Evolutionary conservation across 768 basidiomycete species (phyloP).

Genomic region (Amanita pseudoporphyria): DNA sequence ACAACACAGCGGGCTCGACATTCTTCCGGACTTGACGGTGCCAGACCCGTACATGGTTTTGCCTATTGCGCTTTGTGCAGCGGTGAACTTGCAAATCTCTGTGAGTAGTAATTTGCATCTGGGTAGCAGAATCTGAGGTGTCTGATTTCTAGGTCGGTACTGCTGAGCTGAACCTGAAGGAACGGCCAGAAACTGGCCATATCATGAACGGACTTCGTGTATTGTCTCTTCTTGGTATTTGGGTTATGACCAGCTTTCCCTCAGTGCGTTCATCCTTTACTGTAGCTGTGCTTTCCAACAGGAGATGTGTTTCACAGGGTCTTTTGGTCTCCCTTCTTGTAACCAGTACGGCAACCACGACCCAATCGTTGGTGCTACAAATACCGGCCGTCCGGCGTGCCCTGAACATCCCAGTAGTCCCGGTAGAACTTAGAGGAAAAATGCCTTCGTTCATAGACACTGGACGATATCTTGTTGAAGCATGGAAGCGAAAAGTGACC

Average conservation of each 20-base stretch:
- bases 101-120: neutral
- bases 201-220: slow-evolving; percentile 58
- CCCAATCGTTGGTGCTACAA: slow-evolving; percentile 42
- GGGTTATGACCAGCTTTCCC: slow-evolving; percentile 47
- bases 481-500: slow-evolving; percentile 15
- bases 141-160: slow-evolving; percentile 27
- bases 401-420: slow-evolving; percentile 28
- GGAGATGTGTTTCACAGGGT: slow-evolving; percentile 18
- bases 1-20: slow-evolving; percentile 61
- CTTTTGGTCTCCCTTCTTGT: slow-evolving; percentile 33
- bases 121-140: neutral
- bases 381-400: slow-evolving; percentile 28
- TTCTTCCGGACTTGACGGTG: slow-evolving; percentile 69
- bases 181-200: slow-evolving; percentile 51
- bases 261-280: slow-evolving; percentile 37
- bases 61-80: slow-evolving; percentile 44
- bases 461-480: slow-evolving; percentile 14
- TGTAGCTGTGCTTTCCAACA: neutral
- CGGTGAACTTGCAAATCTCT: slow-evolving; percentile 58
- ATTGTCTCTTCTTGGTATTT: slow-evolving; percentile 38
- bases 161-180: slow-evolving; percentile 43
- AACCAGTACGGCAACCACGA: slow-evolving; percentile 30
- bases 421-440: slow-evolving; percentile 17
- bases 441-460: slow-evolving; percentile 22
- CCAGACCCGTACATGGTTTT: slow-evolving; percentile 72